Conservation (phyloP, 1,284 basidiomycete genomes). For the Fomitopsis pinicola region DNA sequence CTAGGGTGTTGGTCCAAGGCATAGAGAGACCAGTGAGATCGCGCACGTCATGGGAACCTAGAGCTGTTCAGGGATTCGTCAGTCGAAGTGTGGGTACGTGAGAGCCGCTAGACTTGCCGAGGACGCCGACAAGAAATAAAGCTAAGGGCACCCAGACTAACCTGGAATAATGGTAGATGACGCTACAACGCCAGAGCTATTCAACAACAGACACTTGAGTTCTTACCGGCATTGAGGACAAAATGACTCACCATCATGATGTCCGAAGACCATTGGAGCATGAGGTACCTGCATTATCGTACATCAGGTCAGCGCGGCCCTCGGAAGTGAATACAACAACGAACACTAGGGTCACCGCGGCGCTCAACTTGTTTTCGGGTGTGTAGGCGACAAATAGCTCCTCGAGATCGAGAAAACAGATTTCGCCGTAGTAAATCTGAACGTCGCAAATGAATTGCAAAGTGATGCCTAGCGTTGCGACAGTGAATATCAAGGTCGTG, state of each 20-base stretch:
- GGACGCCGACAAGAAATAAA: slow-evolving; percentile 7
- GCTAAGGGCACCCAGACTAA: neutral
- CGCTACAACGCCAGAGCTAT: slow-evolving; percentile 21
- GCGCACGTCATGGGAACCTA: slow-evolving; percentile 21
- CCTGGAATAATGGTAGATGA: neutral
- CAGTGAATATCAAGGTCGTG: slow-evolving; percentile 12
- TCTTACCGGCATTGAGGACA: neutral
- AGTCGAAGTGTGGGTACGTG: slow-evolving; percentile 8
- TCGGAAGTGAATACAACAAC: slow-evolving; percentile 1
- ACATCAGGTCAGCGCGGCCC: neutral
- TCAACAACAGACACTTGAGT: too few relatives aligned
- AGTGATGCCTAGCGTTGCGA: slow-evolving; percentile 20
- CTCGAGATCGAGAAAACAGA: neutral
- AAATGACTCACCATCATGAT: slow-evolving; percentile 24
- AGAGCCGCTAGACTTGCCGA: slow-evolving; percentile 12
- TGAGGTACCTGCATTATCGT: slow-evolving; percentile 22
- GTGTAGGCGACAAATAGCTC: neutral
- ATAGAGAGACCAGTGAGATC: slow-evolving; percentile 18
- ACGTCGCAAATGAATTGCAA: slow-evolving; percentile 23
- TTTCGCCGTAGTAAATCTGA: slow-evolving; percentile 18
- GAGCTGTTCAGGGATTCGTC: slow-evolving; percentile 12
- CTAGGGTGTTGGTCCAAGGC: slow-evolving; percentile 18
- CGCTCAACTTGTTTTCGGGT: slow-evolving; percentile 13
- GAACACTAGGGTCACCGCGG: slow-evolving; percentile 24
- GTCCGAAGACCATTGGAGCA: slow-evolving; percentile 31